phyloP scores from a whole-genome alignment of 305 asterid genomes.

The Galium porrigens region DNA sequence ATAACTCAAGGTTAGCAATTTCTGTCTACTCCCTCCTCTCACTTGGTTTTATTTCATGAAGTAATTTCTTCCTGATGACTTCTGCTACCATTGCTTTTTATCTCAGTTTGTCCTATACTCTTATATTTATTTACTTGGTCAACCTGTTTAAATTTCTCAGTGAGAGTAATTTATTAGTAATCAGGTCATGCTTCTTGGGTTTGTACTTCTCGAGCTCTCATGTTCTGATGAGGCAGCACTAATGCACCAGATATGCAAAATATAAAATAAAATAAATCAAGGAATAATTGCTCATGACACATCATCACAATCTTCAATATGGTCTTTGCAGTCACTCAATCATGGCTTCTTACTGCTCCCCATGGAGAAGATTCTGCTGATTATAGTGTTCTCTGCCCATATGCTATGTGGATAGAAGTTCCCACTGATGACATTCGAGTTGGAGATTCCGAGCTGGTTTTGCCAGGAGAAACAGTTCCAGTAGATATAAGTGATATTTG shows the following conservation, averaged over 20 bases:
- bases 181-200: slow-evolving; percentile 99
- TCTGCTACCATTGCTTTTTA: not conserved
- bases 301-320: slow-evolving; percentile 16
- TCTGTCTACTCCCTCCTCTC: too few species aligned
- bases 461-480: slow-evolving; percentile 94
- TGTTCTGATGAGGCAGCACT: too few species aligned
- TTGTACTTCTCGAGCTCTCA: slow-evolving; percentile 81
- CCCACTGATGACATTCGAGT: slow-evolving; percentile 81
- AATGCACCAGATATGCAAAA: not conserved
- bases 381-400: slow-evolving; percentile 49
- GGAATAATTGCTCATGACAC: not conserved
- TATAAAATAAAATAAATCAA: not conserved
- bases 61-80: not conserved
- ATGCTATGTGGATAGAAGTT: slow-evolving; percentile 76
- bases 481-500: slow-evolving; percentile 60
- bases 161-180: slow-evolving; percentile 41
- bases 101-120: not conserved
- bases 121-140: not conserved
- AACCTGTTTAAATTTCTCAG: slow-evolving; percentile 27
- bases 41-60: not conserved
- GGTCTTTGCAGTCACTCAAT: slow-evolving; percentile 67
- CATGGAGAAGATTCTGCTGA: slow-evolving; percentile 45
- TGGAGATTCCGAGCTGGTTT: slow-evolving; percentile 71
- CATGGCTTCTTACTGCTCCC: slow-evolving; percentile 75
- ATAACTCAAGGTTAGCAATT: too few species aligned